Evolutionary conservation across 805 yeast genomes (phyloP), one percentile per base, ranked within the genome.

Genomic region (Lipomyces kockii): DNA sequence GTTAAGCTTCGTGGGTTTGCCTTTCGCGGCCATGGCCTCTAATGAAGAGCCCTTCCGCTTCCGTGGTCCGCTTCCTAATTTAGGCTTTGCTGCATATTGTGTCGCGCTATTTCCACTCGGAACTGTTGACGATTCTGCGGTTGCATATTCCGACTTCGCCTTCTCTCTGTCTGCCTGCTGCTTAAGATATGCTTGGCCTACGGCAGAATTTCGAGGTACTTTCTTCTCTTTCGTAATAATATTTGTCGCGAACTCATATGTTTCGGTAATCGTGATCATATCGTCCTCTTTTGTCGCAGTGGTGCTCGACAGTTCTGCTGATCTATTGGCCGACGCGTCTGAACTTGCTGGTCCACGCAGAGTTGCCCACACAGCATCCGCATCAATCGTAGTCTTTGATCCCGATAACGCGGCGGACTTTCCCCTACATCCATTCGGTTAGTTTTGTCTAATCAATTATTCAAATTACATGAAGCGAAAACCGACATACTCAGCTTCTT

Each of bases 231-330:
- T 97, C 0, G 89, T 85, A 1, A 89, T 83, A 2, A 87, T 81
- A 73, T 90, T 90, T 5, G 98, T 98, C 0, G 99, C 98, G 83
- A 92, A 94, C 65, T 90, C 89, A 76, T 91, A 94, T 2, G 88
- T 85, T 69, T 95, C 83, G 67, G 85, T 87, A 65, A 94, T 92
- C 72, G 86, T 85, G 64, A 94, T 84, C 75, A 83, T 83, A 61
- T 87, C 87, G 20, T 81, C 83, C 20, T 73, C 75, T 6, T 32
- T 49, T 7, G 59, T 35, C 12, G 60, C 32, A 8, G 62, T 37
- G 29, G 53, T 8, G 11, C 20, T 37, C 17, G 43, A 37, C 17
- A 3, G 27, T 3, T 32, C 51, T 35, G 11, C 65, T 29, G 37
- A n/a, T 34, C n/a, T 29, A 7, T 5, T 39, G 14, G 32, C 17